phyloP scores from a whole-genome alignment of 2,329 filamentous ascomycete species.

The Fusarium sacchari region DNA sequence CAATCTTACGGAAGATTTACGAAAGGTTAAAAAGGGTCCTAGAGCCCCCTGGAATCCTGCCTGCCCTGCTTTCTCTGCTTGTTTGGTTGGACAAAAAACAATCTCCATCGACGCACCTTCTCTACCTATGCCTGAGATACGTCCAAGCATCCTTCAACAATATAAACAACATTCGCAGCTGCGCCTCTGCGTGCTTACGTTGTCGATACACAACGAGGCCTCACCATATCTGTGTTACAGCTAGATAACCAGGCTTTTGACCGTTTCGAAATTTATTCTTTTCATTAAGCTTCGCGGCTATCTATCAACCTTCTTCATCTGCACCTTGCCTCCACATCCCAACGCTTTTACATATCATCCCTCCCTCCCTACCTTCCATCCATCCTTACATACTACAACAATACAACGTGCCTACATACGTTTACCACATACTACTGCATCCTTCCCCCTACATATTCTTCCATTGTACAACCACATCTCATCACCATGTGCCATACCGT shows the following conservation, averaged over 20 bases:
- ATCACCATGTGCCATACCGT: conserved; percentile 46
- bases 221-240: conserved; percentile 30
- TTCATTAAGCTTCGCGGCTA: conserved; percentile 22
- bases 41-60: conserved; percentile 6
- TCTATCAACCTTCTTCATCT: not conserved
- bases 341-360: not conserved
- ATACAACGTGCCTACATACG: not conserved
- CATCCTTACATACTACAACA: not conserved
- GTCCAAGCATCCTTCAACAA: conserved; percentile 33
- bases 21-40: conserved; percentile 30
- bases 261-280: conserved; percentile 10
- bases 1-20: conserved; percentile 20
- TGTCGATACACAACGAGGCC: conserved; percentile 34
- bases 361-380: not conserved
- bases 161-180: conserved; percentile 20
- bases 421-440: conserved; percentile 1
- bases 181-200: conserved; percentile 37
- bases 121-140: conserved; percentile 30
- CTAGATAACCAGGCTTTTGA: conserved; percentile 30
- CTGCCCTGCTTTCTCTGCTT: conserved; percentile 6
- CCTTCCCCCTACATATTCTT: not conserved
- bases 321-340: not conserved
- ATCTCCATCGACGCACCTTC: conserved; percentile 2
- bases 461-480: conserved; percentile 17
- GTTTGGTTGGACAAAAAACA: conserved; percentile 33